phyloP scores from a whole-genome alignment of 768 basidiomycete species.

The Cubamyces sp. region DNA sequence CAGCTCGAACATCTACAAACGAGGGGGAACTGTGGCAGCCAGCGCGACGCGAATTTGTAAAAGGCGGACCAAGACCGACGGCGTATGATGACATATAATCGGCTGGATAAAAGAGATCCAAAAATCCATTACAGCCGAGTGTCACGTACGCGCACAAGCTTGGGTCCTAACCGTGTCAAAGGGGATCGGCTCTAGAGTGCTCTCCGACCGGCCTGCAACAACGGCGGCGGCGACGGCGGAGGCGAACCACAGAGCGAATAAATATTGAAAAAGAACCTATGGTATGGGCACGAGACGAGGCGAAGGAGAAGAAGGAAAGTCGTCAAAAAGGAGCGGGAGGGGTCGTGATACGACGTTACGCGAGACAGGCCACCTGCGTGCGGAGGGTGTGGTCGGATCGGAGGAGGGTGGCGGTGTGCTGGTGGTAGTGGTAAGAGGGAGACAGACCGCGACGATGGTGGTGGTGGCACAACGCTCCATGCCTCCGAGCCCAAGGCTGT shows the following conservation, averaged over 20 bases:
- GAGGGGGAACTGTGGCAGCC: conserved; percentile 14
- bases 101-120: no score
- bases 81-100: no score
- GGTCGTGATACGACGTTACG: conserved; percentile 14
- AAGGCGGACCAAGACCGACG: not conserved
- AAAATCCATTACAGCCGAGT: no score
- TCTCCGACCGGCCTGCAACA: not conserved
- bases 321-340: conserved; percentile 16
- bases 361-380: conserved; percentile 4
- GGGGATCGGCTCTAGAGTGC: no score
- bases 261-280: conserved; percentile 15
- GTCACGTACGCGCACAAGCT: no score
- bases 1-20: not conserved
- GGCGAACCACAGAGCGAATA: conserved; percentile 12
- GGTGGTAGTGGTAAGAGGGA: not conserved
- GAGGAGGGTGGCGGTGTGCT: not conserved
- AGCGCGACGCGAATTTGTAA: conserved; percentile 9
- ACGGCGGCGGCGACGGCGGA: not conserved
- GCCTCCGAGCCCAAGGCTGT: not conserved
- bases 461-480: not conserved
- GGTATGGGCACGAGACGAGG: conserved; percentile 11
- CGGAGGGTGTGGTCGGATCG: not conserved
- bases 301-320: conserved; percentile 6
- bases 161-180: no score
- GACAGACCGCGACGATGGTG: not conserved